phyloP scores from a whole-genome alignment of 768 basidiomycete genomes.

The Leccinum subgranulosum region DNA sequence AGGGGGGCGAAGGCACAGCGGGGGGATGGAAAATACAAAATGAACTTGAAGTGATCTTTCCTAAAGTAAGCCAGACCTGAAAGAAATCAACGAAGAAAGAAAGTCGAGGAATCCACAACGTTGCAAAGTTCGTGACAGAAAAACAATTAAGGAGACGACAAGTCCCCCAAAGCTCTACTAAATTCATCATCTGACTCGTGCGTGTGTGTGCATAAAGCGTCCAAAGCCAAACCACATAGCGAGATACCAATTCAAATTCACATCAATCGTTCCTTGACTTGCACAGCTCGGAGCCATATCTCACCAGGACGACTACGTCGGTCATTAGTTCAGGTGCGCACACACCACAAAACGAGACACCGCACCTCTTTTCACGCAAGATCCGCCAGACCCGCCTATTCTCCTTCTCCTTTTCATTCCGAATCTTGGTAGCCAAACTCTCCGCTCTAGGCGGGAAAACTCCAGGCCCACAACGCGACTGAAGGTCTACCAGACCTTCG shows the following conservation, averaged over 20 bases:
- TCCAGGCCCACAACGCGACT: conserved; percentile 64
- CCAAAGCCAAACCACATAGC: neutral
- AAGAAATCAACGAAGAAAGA: neutral
- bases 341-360: conserved; percentile 13
- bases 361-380: conserved; percentile 74
- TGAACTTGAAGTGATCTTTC: conserved; percentile 12
- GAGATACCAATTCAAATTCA: conserved; percentile 21
- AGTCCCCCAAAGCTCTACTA: conserved; percentile 1
- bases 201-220: neutral
- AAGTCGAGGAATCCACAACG: neutral
- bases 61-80: conserved; percentile 10
- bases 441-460: conserved; percentile 61
- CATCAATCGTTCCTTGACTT: conserved; percentile 60
- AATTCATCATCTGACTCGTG: conserved; percentile 1
- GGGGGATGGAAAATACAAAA: neutral
- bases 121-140: conserved; percentile 7
- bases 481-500: conserved; percentile 77
- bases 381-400: conserved; percentile 64
- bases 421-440: conserved; percentile 31
- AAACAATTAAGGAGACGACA: neutral
- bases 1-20: neutral
- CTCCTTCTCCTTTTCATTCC: conserved; percentile 40
- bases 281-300: conserved; percentile 46
- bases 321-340: conserved; percentile 1
- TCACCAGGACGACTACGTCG: conserved; percentile 24